Percentiles rank a stretch among this genome's conserved stretches.
Conservation (phyloP, 2,329 filamentous ascomycete genomes). For the Drechslera avenae region DNA sequence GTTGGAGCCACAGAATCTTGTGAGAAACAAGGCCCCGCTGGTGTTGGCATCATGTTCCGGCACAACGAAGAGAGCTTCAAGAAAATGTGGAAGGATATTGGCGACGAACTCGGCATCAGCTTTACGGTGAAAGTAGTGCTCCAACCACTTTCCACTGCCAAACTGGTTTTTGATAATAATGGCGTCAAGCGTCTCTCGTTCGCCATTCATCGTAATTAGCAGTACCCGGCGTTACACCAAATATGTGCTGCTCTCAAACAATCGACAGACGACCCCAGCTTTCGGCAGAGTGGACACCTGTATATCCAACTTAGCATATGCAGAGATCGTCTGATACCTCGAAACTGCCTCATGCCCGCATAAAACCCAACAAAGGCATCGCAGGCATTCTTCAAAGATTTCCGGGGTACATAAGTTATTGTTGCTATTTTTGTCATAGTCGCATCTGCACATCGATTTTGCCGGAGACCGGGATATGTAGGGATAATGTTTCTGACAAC, state of each 20-base stretch:
- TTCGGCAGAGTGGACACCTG: too few species aligned
- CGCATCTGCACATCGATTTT: slow-evolving; percentile 30
- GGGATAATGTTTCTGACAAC: slow-evolving; percentile 27
- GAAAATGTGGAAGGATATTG: slow-evolving; percentile 49
- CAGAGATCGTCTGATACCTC: slow-evolving; percentile 1
- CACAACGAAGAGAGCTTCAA: slow-evolving; percentile 46
- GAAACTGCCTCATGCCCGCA: background rate
- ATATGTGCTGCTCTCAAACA: too few species aligned
- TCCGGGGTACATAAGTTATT: slow-evolving; percentile 19
- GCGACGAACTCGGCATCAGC: slow-evolving; percentile 34
- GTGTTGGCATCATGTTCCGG: slow-evolving; percentile 29
- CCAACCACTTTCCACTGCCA: slow-evolving; percentile 8
- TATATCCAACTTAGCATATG: too few species aligned
- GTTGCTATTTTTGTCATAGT: slow-evolving; percentile 32
- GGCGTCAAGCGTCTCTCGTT: slow-evolving; percentile 31
- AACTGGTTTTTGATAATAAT: slow-evolving; percentile 16
- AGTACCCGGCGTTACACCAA: too few species aligned
- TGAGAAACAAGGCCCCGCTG: slow-evolving; percentile 21
- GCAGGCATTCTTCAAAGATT: background rate
- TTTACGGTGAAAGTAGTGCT: slow-evolving; percentile 30
- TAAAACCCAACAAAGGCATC: background rate
- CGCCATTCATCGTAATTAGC: slow-evolving; percentile 27
- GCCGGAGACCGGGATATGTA: slow-evolving; percentile 22
- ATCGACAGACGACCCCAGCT: too few species aligned
- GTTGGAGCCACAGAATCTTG: slow-evolving; percentile 46